Evolutionary conservation across 116 monocot species (phyloP).

Genomic region (Dioscorea cayenensis): DNA sequence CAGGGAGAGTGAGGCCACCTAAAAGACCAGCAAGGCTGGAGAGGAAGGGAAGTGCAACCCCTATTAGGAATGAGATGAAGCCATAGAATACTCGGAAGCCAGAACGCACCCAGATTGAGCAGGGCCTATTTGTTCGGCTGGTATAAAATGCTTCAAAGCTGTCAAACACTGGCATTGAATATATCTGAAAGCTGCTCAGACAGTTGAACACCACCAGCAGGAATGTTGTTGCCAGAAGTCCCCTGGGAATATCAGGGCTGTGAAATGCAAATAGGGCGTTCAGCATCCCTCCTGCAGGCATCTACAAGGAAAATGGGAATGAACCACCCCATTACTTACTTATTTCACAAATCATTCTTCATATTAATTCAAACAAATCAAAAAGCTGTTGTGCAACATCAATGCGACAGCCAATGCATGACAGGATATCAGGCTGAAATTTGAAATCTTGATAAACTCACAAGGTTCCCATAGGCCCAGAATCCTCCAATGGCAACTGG

Average conservation of each 20-base stretch:
- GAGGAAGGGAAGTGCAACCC: constrained; percentile 80
- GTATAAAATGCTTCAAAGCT: constrained; percentile 86
- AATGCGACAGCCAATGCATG: too few species aligned
- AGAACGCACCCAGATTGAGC: constrained; percentile 78
- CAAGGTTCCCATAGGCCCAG: constrained; percentile 88
- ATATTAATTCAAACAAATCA: too few species aligned
- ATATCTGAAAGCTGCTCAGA: constrained; percentile 92
- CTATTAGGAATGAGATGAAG: constrained; percentile 80
- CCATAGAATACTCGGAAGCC: constrained; percentile 82
- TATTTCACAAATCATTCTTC: neutral
- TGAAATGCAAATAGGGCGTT: constrained; percentile 71
- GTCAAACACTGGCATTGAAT: constrained; percentile 89
- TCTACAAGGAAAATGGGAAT: constrained; percentile 31
- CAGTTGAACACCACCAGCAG: constrained; percentile 87
- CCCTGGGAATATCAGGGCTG: constrained; percentile 58
- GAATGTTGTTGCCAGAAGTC: constrained; percentile 59
- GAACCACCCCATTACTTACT: neutral
- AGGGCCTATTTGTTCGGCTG: constrained; percentile 72
- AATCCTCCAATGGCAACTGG: constrained; percentile 82
- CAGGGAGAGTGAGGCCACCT: constrained; percentile 78
- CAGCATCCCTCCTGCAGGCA: constrained; percentile 87
- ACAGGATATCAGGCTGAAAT: too few species aligned
- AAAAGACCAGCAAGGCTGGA: constrained; percentile 78
- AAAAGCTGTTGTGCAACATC: too few species aligned
- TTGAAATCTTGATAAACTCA: constrained; percentile 20